Conservation (phyloP, 306 rosid genomes). For the Coriaria nepalensis region DNA sequence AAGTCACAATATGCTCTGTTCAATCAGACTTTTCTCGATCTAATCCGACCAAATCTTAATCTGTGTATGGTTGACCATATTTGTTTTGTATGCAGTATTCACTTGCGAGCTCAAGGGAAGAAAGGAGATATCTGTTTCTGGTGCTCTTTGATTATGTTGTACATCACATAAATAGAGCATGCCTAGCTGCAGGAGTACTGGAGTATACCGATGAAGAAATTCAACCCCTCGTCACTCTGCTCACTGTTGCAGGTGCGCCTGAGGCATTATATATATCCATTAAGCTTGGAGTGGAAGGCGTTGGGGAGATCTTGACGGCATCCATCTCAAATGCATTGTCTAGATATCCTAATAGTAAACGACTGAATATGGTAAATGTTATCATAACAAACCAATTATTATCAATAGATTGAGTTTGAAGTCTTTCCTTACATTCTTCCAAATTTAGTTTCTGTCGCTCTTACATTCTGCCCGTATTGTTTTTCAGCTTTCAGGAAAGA, state of each 20-base stretch:
- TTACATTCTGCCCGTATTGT: constrained; percentile 9
- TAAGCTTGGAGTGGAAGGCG: constrained; percentile 90
- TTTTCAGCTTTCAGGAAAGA: constrained; percentile 73
- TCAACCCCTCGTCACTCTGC: constrained; percentile 79
- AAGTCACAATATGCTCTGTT: background rate
- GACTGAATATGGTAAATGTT: constrained; percentile 54
- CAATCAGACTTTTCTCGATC: too few species aligned
- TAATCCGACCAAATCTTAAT: too few species aligned
- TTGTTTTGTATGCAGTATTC: constrained; percentile 56
- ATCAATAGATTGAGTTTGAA: background rate
- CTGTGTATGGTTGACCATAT: too few species aligned
- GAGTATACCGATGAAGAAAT: constrained; percentile 83
- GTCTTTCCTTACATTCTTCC: background rate
- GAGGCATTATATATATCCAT: constrained; percentile 88
- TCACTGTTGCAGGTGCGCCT: constrained; percentile 76
- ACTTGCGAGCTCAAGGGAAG: constrained; percentile 75
- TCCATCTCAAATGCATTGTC: constrained; percentile 63
- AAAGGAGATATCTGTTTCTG: constrained; percentile 71
- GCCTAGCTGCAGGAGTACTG: constrained; percentile 48
- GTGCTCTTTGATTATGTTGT: constrained; percentile 89
- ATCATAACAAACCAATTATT: too few species aligned
- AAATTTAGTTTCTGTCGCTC: constrained; percentile 6
- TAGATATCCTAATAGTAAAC: constrained; percentile 71
- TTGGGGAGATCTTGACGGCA: constrained; percentile 83
- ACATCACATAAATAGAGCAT: constrained; percentile 72